Percentiles rank a stretch among this genome's conserved stretches.
Conservation (phyloP, 73 alveolate genomes). For the Paramecium primaurelia region DNA sequence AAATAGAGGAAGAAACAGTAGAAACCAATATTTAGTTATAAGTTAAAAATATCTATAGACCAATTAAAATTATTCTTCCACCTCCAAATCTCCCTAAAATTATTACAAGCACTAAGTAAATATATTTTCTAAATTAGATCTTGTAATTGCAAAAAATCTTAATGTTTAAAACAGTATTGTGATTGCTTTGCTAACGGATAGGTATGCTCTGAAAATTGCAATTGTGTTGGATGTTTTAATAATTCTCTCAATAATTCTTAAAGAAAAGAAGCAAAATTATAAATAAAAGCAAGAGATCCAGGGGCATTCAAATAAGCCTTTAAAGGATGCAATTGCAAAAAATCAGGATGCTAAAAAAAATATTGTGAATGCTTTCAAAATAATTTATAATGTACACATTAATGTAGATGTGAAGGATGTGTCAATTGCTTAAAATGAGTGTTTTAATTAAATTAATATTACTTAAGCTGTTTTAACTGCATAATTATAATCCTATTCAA, state of each 20-base stretch:
- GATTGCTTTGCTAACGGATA: constrained; percentile 86
- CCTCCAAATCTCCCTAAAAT: constrained; percentile 2
- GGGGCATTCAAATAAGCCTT: constrained; percentile 68
- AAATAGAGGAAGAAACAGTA: constrained; percentile 40
- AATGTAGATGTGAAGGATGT: constrained; percentile 41
- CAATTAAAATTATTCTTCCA: constrained; percentile 22
- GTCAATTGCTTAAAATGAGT: background rate
- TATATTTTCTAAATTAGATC: background rate
- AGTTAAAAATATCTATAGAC: background rate
- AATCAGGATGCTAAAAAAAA: constrained; percentile 74
- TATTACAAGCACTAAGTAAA: background rate
- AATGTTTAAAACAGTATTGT: constrained; percentile 84
- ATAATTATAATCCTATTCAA: background rate
- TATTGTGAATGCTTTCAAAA: constrained; percentile 74
- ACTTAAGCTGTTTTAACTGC: background rate
- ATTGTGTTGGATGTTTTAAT: constrained; percentile 79
- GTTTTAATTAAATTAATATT: background rate
- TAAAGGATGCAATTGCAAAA: constrained; percentile 74
- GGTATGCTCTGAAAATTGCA: constrained; percentile 75
- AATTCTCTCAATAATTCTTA: constrained; percentile 68
- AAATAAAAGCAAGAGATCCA: constrained; percentile 75
- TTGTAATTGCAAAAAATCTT: constrained; percentile 84
- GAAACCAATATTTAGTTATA: background rate
- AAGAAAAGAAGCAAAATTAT: constrained; percentile 65
- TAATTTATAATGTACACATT: background rate